Evolutionary conservation across 1,284 basidiomycete species (phyloP).

Genomic region (Mycena citricolor): DNA sequence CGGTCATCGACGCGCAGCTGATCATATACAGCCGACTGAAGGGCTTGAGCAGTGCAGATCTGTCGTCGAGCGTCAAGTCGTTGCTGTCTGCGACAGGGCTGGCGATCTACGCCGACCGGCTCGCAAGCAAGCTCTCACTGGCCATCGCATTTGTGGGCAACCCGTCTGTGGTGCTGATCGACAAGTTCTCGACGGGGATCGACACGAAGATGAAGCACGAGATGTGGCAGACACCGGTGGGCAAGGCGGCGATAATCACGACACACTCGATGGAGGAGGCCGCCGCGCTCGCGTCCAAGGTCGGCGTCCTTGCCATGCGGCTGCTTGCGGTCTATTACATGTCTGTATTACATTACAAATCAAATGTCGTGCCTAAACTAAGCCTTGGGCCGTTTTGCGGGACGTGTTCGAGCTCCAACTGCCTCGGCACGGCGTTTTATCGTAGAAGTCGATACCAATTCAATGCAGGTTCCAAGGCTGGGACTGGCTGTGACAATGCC

Average conservation of each 20-base stretch:
- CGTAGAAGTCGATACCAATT: no score
- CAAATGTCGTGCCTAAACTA: no score
- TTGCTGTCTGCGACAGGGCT: conserved; percentile 63
- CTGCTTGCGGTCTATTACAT: no score
- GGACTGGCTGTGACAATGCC: no score
- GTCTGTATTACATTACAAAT: no score
- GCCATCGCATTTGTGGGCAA: conserved; percentile 81
- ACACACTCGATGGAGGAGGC: conserved; percentile 72
- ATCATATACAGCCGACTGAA: conserved; percentile 65
- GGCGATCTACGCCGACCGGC: conserved; percentile 57
- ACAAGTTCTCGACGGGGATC: conserved; percentile 80
- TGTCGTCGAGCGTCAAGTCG: conserved; percentile 54
- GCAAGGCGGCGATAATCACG: conserved; percentile 55
- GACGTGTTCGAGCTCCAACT: no score
- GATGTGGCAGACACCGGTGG: conserved; percentile 73
- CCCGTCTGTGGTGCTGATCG: conserved; percentile 73
- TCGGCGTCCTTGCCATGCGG: conserved; percentile 55
- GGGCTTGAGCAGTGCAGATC: conserved; percentile 56
- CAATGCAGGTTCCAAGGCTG: no score
- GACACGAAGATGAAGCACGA: conserved; percentile 82
- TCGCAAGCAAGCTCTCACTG: conserved; percentile 68
- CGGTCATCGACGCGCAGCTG: conserved; percentile 73
- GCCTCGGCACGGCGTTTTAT: no score
- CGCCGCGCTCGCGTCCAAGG: conserved; percentile 57
- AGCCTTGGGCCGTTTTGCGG: no score